phyloP scores from a whole-genome alignment of 2,329 filamentous ascomycete species.

The Zymoseptoria brevis region DNA sequence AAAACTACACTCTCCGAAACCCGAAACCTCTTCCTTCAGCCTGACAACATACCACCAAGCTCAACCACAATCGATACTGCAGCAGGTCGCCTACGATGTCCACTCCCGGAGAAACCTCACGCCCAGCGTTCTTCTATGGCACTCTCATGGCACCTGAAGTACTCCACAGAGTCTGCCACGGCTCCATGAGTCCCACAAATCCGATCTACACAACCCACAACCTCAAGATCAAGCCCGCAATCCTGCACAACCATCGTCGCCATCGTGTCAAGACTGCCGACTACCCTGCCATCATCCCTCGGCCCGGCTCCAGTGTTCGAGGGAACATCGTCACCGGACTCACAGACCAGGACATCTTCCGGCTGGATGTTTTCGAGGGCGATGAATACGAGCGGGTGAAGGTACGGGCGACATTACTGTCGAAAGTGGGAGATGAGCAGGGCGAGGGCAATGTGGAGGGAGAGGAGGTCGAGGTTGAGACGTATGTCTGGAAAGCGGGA shows the following conservation, averaged over 20 bases:
- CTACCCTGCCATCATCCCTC: constrained; percentile 68
- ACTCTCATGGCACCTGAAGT: constrained; percentile 78
- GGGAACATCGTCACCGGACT: constrained; percentile 73
- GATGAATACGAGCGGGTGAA: neutral
- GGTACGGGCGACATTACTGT: constrained; percentile 15
- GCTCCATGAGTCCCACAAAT: constrained; percentile 43
- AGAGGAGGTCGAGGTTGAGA: constrained; percentile 39
- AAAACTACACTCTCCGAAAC: neutral
- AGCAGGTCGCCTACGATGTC: neutral
- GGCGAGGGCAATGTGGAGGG: constrained; percentile 29
- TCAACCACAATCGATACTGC: neutral
- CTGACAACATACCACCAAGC: neutral
- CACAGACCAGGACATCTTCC: constrained; percentile 64
- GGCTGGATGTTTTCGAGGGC: constrained; percentile 69
- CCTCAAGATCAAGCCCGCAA: constrained; percentile 62
- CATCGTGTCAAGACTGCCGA: constrained; percentile 61
- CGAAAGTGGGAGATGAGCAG: constrained; percentile 21
- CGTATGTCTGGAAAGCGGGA: constrained; percentile 46
- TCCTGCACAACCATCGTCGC: constrained; percentile 67
- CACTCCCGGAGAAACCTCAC: constrained; percentile 11
- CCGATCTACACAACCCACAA: constrained; percentile 39
- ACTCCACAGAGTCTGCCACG: constrained; percentile 77
- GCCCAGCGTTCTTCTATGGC: constrained; percentile 58
- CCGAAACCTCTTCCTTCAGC: neutral
- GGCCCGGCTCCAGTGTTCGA: constrained; percentile 48